Conservation (phyloP, 495 filamentous ascomycete genomes). For the Penicillium manginii region DNA sequence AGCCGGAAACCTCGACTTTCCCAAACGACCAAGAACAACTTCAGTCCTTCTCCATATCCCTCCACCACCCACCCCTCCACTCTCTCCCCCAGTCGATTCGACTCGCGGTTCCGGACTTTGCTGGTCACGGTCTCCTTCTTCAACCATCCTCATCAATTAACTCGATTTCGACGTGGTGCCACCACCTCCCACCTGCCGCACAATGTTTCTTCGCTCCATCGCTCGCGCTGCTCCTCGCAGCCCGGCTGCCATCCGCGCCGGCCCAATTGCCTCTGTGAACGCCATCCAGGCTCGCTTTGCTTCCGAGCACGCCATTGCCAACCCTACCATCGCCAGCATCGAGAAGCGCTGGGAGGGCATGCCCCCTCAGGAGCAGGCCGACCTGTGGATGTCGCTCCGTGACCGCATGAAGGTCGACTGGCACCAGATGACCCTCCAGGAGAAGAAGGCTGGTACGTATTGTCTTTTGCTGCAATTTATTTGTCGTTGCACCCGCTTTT, state of each 20-base stretch:
- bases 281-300: slow-evolving; percentile 64
- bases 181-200: slow-evolving; percentile 43
- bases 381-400: slow-evolving; percentile 95
- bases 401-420: slow-evolving; percentile 98
- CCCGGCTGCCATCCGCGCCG: slow-evolving; percentile 47
- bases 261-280: slow-evolving; percentile 45
- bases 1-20: slow-evolving; percentile 50
- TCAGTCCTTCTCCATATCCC: slow-evolving; percentile 44
- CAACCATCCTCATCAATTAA: slow-evolving; percentile 30
- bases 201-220: slow-evolving; percentile 53
- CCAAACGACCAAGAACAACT: slow-evolving; percentile 48
- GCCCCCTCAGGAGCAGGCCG: slow-evolving; percentile 97
- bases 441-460: slow-evolving; percentile 97
- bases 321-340: slow-evolving; percentile 95
- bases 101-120: slow-evolving; percentile 28
- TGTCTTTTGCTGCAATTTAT: slow-evolving; percentile 1
- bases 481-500: slow-evolving; percentile 6
- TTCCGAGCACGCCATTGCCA: slow-evolving; percentile 88
- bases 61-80: slow-evolving; percentile 44
- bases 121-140: slow-evolving; percentile 24
- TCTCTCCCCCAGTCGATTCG: slow-evolving; percentile 33
- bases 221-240: slow-evolving; percentile 52
- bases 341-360: slow-evolving; percentile 99
- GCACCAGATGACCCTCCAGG: slow-evolving; percentile 89
- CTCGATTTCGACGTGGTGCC: slow-evolving; percentile 35